These are phyloP conservation scores for Mortierella polycephala DNA, from an alignment of 371 early-diverging fungal genomes.

Conservation along the genomic window DNA sequence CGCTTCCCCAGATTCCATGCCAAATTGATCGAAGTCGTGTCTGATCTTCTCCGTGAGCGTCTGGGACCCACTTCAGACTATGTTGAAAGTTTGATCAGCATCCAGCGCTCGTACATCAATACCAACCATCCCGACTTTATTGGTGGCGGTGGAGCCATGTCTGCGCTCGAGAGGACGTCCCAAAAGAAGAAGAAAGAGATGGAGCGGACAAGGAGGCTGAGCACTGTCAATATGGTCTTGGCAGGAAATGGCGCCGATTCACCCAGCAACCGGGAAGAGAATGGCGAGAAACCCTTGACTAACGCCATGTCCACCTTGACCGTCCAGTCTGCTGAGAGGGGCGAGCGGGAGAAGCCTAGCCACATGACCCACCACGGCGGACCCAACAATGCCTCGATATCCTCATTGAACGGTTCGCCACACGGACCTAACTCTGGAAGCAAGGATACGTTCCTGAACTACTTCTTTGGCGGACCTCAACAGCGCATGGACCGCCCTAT, in stretches of 20 bases:
- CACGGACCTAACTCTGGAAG: constrained; percentile 43
- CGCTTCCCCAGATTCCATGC: constrained; percentile 86
- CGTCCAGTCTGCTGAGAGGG: constrained; percentile 40
- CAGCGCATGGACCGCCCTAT: constrained; percentile 35
- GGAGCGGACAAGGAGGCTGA: constrained; percentile 36
- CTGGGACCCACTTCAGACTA: constrained; percentile 75
- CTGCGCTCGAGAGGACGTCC: constrained; percentile 63
- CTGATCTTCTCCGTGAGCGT: constrained; percentile 84
- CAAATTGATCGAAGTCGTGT: constrained; percentile 79
- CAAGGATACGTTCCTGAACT: constrained; percentile 76
- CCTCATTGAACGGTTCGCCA: constrained; percentile 32
- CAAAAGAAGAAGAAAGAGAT: constrained; percentile 63
- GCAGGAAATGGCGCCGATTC: constrained; percentile 32
- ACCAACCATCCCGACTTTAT: constrained; percentile 95
- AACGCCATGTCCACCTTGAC: constrained; percentile 40
- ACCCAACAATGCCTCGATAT: constrained; percentile 23
- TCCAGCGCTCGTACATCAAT: constrained; percentile 92
- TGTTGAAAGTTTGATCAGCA: constrained; percentile 84
- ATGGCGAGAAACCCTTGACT: constrained; percentile 30
- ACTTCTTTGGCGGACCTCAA: constrained; percentile 79
- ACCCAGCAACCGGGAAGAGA: constrained; percentile 31
- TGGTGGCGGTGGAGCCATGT: constrained; percentile 79
- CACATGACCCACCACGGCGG: constrained; percentile 35
- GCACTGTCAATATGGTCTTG: constrained; percentile 33
- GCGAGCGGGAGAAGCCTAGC: constrained; percentile 32